Conservation (phyloP, 2,329 filamentous ascomycete species). For the Elsinoe necatrix region DNA sequence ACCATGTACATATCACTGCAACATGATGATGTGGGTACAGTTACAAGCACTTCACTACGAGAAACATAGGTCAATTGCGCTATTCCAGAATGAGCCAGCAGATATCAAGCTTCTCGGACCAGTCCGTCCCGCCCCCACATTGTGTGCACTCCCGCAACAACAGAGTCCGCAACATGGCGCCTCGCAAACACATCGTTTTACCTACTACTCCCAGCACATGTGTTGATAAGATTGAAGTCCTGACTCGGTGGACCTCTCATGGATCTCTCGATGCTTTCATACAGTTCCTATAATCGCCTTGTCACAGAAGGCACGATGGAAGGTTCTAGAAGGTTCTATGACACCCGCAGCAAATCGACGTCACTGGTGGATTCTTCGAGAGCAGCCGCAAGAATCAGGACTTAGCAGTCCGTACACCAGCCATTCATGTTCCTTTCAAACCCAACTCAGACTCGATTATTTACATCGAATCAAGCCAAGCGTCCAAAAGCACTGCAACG, state of each 20-base stretch:
- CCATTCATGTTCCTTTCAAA: background rate
- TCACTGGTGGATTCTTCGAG: slow-evolving; percentile 12
- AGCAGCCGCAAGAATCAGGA: slow-evolving; percentile 6
- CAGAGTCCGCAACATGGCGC: background rate
- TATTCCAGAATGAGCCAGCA: background rate
- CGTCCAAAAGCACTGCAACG: background rate
- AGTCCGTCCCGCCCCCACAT: background rate
- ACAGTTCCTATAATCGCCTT: background rate
- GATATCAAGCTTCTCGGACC: background rate
- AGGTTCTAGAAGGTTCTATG: slow-evolving; percentile 11
- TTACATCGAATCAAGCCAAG: background rate
- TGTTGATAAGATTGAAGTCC: background rate
- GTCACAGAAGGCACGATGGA: background rate
- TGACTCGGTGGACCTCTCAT: too few species aligned
- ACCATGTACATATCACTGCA: too few species aligned
- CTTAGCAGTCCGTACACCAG: background rate
- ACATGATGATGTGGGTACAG: too few species aligned
- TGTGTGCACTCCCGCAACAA: background rate
- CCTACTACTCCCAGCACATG: too few species aligned
- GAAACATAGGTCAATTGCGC: background rate
- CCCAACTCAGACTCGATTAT: background rate
- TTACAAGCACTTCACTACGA: too few species aligned
- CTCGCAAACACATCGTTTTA: background rate
- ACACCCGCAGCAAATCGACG: slow-evolving; percentile 8
- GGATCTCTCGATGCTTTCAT: too few species aligned